Conservation (phyloP, 2,329 filamentous ascomycete genomes). For the Pseudopyricularia javanii region DNA sequence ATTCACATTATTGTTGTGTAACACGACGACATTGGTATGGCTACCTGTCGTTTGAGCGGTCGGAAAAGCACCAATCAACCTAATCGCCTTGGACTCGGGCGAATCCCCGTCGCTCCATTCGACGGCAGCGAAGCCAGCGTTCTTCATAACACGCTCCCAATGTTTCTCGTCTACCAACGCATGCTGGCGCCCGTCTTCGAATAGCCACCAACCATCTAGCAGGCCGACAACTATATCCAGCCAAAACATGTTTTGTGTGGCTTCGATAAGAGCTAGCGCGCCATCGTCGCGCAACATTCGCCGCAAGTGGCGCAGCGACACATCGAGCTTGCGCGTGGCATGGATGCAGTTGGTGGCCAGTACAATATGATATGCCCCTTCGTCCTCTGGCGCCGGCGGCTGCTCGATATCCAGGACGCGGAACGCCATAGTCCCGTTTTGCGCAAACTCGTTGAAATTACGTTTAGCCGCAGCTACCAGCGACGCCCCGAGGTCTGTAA, state of each 20-base stretch:
- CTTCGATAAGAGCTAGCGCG: conserved; percentile 19
- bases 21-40: background rate
- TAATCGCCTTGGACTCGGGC: conserved; percentile 9
- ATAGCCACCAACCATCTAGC: conserved; percentile 26
- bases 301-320: conserved; percentile 12
- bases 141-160: conserved; percentile 14
- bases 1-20: no score
- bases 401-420: conserved; percentile 16
- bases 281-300: conserved; percentile 18
- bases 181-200: conserved; percentile 16
- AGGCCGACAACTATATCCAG: conserved; percentile 22
- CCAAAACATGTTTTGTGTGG: conserved; percentile 16
- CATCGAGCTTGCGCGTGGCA: conserved; percentile 14
- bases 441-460: no score
- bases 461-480: conserved; percentile 19
- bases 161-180: conserved; percentile 7
- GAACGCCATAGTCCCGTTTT: conserved; percentile 16
- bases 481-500: conserved; percentile 23
- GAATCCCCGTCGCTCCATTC: conserved; percentile 16
- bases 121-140: conserved; percentile 14
- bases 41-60: conserved; percentile 2
- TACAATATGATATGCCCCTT: conserved; percentile 16
- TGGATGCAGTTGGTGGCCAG: conserved; percentile 20
- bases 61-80: conserved; percentile 13
- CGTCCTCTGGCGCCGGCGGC: conserved; percentile 10